phyloP scores from a whole-genome alignment of 208 protist genomes.

The Trichomonas tenax region DNA sequence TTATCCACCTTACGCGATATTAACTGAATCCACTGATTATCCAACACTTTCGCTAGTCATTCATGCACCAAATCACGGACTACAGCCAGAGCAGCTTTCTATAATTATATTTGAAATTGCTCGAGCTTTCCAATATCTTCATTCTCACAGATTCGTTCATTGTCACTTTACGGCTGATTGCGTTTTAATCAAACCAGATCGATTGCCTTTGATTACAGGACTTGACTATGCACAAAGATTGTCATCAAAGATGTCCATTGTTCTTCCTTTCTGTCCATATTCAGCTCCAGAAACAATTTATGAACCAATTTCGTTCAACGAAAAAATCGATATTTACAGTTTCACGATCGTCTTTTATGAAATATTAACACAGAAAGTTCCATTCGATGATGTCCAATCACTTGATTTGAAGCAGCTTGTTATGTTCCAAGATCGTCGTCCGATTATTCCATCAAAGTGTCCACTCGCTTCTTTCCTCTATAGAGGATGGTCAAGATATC shows the following conservation, averaged over 20 bases:
- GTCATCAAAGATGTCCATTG: background rate
- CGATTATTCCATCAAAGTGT: background rate
- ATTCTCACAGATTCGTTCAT: background rate
- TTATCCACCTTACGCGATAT: background rate
- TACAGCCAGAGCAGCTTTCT: background rate
- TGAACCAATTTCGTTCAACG: background rate
- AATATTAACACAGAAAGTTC: background rate
- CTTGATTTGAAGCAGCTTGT: background rate
- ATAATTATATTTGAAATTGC: background rate
- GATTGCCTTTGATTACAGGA: background rate
- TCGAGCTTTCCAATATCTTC: background rate
- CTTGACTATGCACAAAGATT: background rate
- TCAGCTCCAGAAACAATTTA: background rate
- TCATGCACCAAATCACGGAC: background rate
- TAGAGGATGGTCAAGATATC: background rate
- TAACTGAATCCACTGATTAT: background rate
- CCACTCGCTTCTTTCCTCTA: background rate
- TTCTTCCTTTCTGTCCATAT: background rate
- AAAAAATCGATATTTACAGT: background rate
- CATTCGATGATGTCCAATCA: background rate
- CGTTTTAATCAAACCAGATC: background rate
- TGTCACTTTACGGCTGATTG: background rate
- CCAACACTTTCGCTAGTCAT: background rate
- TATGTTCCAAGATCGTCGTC: background rate
- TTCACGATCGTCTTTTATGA: background rate